phyloP scores from a whole-genome alignment of 139 green algal species.

The Chlorella sorokiniana region DNA sequence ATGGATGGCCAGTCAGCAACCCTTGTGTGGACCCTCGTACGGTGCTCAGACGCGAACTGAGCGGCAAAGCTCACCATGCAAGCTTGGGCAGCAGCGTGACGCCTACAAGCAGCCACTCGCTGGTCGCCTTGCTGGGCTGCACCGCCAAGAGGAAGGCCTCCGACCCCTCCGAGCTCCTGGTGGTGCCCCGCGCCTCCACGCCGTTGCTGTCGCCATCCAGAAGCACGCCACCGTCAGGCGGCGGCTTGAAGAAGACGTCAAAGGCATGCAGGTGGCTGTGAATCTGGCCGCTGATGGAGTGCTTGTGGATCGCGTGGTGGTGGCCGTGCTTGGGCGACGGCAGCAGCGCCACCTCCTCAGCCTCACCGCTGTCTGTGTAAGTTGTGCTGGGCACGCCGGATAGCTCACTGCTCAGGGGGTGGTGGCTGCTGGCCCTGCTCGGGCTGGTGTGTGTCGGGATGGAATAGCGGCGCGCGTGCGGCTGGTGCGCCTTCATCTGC shows the following conservation, averaged over 20 bases:
- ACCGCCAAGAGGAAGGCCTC: constrained; percentile 21
- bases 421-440: too few species aligned
- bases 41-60: constrained; percentile 40
- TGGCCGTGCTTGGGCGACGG: neutral
- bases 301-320: neutral
- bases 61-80: neutral
- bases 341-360: neutral
- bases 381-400: too few species aligned
- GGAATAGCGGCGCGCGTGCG: too few species aligned
- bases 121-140: constrained; percentile 4
- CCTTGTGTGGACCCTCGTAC: constrained; percentile 3
- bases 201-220: neutral
- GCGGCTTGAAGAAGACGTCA: constrained; percentile 20
- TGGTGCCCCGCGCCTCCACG: neutral
- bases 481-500: too few species aligned
- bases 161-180: neutral
- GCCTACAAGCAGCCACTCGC: neutral
- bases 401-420: too few species aligned
- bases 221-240: neutral
- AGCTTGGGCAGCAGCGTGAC: constrained; percentile 23
- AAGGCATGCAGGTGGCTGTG: constrained; percentile 1
- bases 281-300: constrained; percentile 6
- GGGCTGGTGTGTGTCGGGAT: too few species aligned
- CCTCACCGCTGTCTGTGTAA: too few species aligned
- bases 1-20: too few species aligned